phyloP scores from a whole-genome alignment of 345 rosid species.

The Eucalyptus pauciflora region DNA sequence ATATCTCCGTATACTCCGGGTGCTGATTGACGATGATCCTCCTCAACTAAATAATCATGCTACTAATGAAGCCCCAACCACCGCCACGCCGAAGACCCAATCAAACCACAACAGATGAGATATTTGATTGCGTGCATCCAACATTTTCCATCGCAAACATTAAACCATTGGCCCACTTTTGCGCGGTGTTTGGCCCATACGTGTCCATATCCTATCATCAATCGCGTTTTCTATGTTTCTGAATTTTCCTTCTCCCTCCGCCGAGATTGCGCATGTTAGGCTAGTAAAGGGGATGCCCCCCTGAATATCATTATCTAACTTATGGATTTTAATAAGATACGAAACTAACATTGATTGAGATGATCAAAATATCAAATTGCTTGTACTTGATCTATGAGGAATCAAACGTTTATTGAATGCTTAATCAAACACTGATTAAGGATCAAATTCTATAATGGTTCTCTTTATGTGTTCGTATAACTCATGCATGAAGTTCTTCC shows the following conservation, averaged over 20 bases:
- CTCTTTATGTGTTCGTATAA: neutral
- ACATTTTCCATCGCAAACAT: neutral
- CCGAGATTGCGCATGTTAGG: conserved; percentile 26
- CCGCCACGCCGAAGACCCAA: too few species aligned
- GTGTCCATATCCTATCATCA: neutral
- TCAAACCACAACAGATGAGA: too few species aligned
- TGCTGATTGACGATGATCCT: too few species aligned
- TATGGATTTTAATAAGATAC: neutral
- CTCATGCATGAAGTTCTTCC: neutral
- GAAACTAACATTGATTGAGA: neutral
- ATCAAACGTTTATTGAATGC: neutral
- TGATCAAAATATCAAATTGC: neutral
- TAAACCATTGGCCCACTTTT: neutral
- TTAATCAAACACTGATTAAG: neutral
- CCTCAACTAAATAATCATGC: too few species aligned
- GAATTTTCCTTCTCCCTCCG: conserved; percentile 60
- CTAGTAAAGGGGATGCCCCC: conserved; percentile 1
- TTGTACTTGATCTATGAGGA: neutral
- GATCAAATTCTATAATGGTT: neutral
- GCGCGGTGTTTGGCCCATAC: neutral
- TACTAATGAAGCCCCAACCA: too few species aligned
- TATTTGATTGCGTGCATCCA: too few species aligned
- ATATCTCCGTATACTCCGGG: too few species aligned
- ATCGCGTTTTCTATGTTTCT: neutral
- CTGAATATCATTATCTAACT: neutral